A percentile compares a stretch with the other conserved stretches of the same genome.
Conservation (phyloP, 2,329 filamentous ascomycete species). For the Fusarium equiseti region DNA sequence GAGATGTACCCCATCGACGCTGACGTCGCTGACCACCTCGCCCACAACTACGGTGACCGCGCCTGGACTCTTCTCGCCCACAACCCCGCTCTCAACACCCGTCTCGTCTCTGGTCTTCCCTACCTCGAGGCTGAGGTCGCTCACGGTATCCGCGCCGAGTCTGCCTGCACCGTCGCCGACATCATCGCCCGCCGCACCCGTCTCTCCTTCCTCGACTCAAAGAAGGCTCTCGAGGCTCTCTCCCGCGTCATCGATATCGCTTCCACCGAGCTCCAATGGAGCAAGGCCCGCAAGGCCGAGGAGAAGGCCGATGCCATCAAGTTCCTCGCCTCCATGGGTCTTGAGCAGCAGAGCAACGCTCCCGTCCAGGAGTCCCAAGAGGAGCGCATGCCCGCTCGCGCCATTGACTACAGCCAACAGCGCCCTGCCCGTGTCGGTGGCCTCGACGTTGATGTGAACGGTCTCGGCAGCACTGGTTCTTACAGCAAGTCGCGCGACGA, state of each 20-base stretch:
- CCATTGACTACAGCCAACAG: constrained; percentile 8
- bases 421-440: constrained; percentile 26
- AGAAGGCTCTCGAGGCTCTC: constrained; percentile 76
- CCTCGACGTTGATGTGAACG: constrained; percentile 33
- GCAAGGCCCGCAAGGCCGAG: constrained; percentile 65
- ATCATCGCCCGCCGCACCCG: constrained; percentile 77
- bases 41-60: constrained; percentile 63
- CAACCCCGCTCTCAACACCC: constrained; percentile 64
- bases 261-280: constrained; percentile 76
- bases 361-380: constrained; percentile 11
- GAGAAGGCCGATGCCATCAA: constrained; percentile 66
- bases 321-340: constrained; percentile 61
- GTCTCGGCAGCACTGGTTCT: constrained; percentile 24
- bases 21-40: constrained; percentile 58
- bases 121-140: constrained; percentile 81
- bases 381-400: constrained; percentile 22
- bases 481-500: constrained; percentile 28
- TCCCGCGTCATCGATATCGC: constrained; percentile 79
- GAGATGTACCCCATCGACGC: constrained; percentile 54
- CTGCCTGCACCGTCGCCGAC: constrained; percentile 78
- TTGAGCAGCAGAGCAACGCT: constrained; percentile 46
- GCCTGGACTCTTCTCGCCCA: constrained; percentile 78
- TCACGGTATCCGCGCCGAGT: constrained; percentile 78
- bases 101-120: constrained; percentile 74
- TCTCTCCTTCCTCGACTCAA: constrained; percentile 80